A percentile compares a stretch with the other conserved stretches of the same genome.
These are phyloP conservation scores for Polygonum aviculare DNA, from an alignment of 148 eudicot species.

Conservation along the genomic window DNA sequence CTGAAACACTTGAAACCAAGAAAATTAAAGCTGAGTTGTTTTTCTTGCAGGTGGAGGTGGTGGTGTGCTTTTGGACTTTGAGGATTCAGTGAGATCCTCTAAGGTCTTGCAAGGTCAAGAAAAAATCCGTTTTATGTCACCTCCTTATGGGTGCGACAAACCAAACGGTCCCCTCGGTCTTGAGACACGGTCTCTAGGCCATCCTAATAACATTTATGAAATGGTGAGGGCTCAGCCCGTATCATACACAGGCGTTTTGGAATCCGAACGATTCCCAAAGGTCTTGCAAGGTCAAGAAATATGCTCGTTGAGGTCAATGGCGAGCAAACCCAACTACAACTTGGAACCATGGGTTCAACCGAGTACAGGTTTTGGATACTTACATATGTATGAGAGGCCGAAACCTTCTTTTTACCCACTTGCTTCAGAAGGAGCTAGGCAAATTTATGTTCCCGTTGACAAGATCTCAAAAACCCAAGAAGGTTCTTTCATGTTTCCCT, in stretches of 20 bases:
- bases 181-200: constrained; percentile 23
- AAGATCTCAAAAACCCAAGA: constrained; percentile 32
- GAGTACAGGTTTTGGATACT: constrained; percentile 12
- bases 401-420: constrained; percentile 52
- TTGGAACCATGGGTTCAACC: constrained; percentile 30
- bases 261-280: constrained; percentile 64
- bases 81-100: constrained; percentile 59
- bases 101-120: constrained; percentile 99
- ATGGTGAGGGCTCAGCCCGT: constrained; percentile 30
- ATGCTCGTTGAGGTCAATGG: constrained; percentile 55
- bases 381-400: constrained; percentile 23
- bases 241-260: constrained; percentile 40
- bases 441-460: constrained; percentile 37
- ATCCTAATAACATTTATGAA: constrained; percentile 18
- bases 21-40: not conserved
- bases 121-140: constrained; percentile 59
- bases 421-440: constrained; percentile 69
- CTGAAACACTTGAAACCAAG: not conserved
- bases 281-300: constrained; percentile 99
- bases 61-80: constrained; percentile 58
- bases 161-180: constrained; percentile 41
- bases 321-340: constrained; percentile 39
- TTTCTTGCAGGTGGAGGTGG: constrained; percentile 10
- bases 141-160: constrained; percentile 39
- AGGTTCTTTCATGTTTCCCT: constrained; percentile 19